Evolutionary conservation across 2,329 filamentous ascomycete species (phyloP).

Genomic region (Calcarisporium arbuscula): DNA sequence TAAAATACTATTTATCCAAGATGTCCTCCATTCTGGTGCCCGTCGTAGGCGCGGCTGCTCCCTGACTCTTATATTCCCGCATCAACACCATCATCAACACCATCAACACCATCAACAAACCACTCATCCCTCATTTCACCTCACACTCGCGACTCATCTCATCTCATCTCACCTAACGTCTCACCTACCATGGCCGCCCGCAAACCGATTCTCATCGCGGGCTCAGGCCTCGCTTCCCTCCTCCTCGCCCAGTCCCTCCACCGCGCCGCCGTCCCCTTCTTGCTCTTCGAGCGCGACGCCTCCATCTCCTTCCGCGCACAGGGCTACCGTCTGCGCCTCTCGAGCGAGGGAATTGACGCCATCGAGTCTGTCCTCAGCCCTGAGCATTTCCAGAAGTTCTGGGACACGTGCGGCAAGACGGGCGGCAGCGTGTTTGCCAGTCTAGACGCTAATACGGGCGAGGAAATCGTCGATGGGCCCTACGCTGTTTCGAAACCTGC

Average conservation of each 20-base stretch:
- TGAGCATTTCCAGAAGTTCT: constrained; percentile 46
- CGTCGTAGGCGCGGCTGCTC: too few relatives aligned
- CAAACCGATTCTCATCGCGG: constrained; percentile 36
- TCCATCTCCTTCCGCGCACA: constrained; percentile 50
- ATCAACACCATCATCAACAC: too few relatives aligned
- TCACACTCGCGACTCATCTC: too few relatives aligned
- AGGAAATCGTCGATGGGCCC: too few relatives aligned
- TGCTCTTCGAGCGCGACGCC: constrained; percentile 49
- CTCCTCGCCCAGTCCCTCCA: constrained; percentile 37
- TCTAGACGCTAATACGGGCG: constrained; percentile 48
- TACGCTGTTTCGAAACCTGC: too few relatives aligned
- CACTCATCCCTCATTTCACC: too few relatives aligned
- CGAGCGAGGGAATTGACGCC: constrained; percentile 49
- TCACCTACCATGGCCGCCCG: constrained; percentile 11
- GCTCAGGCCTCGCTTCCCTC: constrained; percentile 36
- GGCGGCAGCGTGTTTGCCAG: constrained; percentile 45
- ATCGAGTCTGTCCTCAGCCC: constrained; percentile 52
- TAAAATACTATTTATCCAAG: too few relatives aligned
- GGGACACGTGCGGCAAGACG: constrained; percentile 53
- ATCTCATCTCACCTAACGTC: too few relatives aligned
- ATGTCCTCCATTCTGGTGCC: too few relatives aligned
- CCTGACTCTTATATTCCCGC: too few relatives aligned
- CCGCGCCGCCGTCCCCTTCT: constrained; percentile 39
- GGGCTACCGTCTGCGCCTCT: constrained; percentile 56
- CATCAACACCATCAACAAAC: too few relatives aligned